Evolutionary conservation across 192 early-diverging fungal genomes (phyloP).

Genomic region (Backusella macrospora): DNA sequence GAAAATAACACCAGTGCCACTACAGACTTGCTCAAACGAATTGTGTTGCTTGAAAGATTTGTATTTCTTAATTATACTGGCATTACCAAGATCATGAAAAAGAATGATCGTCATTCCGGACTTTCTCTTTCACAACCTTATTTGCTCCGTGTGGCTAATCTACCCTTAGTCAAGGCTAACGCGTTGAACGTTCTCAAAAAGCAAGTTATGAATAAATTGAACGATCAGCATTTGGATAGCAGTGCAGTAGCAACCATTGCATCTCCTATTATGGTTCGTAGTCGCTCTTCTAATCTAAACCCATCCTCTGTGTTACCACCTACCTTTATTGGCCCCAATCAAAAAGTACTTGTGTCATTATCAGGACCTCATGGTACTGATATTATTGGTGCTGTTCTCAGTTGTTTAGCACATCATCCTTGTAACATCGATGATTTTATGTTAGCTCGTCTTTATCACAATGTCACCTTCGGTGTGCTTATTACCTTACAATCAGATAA

Average conservation of each 20-base stretch:
- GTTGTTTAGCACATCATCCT: constrained; percentile 70
- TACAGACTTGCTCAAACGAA: constrained; percentile 55
- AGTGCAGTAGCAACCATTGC: not conserved
- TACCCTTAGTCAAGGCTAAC: constrained; percentile 71
- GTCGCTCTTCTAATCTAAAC: constrained; percentile 27
- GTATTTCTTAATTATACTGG: constrained; percentile 88
- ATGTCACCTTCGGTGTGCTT: constrained; percentile 93
- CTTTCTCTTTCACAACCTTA: constrained; percentile 72
- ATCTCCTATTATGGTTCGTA: constrained; percentile 38
- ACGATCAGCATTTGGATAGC: constrained; percentile 30
- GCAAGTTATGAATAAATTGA: constrained; percentile 66
- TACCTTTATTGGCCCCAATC: constrained; percentile 62
- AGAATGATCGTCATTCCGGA: constrained; percentile 83
- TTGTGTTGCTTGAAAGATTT: constrained; percentile 77
- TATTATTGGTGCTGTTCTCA: constrained; percentile 83
- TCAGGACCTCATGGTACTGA: constrained; percentile 90
- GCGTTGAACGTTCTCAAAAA: constrained; percentile 69
- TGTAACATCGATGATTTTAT: constrained; percentile 87
- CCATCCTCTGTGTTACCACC: constrained; percentile 29
- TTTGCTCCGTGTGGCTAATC: constrained; percentile 53
- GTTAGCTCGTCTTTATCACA: constrained; percentile 86
- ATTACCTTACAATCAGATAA: constrained; percentile 73
- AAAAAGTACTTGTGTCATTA: constrained; percentile 81
- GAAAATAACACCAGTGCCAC: constrained; percentile 30
- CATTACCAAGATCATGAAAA: constrained; percentile 86